Evolutionary conservation across 2,329 filamentous ascomycete species (phyloP).

Genomic region (Epichloe festucae): DNA sequence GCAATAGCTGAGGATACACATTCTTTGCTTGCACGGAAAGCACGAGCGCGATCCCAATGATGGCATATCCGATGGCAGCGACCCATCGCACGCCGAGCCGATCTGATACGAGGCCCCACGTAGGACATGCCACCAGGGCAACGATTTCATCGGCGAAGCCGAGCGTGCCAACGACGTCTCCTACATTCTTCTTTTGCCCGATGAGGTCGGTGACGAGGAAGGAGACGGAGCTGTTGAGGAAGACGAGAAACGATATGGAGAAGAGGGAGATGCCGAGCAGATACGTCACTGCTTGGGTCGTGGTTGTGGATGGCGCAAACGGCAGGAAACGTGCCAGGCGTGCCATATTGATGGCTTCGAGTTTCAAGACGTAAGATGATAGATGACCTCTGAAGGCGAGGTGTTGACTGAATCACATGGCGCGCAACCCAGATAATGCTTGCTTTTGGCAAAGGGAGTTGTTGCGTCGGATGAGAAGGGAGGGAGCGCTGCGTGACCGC

Average conservation of each 20-base stretch:
- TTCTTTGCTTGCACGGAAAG: slow-evolving; percentile 76
- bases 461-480: too few species aligned
- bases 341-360: slow-evolving; percentile 15
- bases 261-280: slow-evolving; percentile 73
- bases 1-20: slow-evolving; percentile 76
- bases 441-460: neutral
- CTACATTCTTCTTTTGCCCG: slow-evolving; percentile 58
- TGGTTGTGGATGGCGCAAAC: slow-evolving; percentile 47
- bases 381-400: slow-evolving; percentile 5
- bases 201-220: slow-evolving; percentile 79
- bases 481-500: too few species aligned
- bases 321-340: slow-evolving; percentile 36
- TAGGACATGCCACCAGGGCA: slow-evolving; percentile 65
- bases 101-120: slow-evolving; percentile 69
- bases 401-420: slow-evolving; percentile 7
- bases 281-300: slow-evolving; percentile 56
- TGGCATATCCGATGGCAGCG: slow-evolving; percentile 63
- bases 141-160: slow-evolving; percentile 78
- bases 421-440: neutral
- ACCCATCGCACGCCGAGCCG: slow-evolving; percentile 62
- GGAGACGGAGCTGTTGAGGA: slow-evolving; percentile 72
- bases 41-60: slow-evolving; percentile 66
- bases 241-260: slow-evolving; percentile 81
- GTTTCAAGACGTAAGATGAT: neutral
- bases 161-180: slow-evolving; percentile 70